These are phyloP conservation scores for Sugiyamaella lignohabitans DNA, from an alignment of 805 yeast species.

Conservation along the genomic window DNA sequence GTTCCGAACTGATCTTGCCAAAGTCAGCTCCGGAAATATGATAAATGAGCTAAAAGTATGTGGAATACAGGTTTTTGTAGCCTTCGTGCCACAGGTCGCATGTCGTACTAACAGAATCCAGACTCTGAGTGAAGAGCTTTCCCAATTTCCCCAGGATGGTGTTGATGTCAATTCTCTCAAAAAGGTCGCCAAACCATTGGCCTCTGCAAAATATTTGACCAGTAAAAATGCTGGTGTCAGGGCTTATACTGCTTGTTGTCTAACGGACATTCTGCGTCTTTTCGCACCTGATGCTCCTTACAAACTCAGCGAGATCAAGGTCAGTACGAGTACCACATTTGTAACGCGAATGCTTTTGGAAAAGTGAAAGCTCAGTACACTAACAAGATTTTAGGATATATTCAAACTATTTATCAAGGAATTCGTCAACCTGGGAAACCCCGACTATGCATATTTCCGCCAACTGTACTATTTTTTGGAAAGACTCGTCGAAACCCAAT, in stretches of 20 bases:
- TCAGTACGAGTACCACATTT: no score
- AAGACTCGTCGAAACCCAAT: slow-evolving; percentile 65
- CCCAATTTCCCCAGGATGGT: slow-evolving; percentile 54
- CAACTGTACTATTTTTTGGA: slow-evolving; percentile 63
- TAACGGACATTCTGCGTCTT: slow-evolving; percentile 67
- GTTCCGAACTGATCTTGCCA: no score
- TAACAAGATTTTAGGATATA: slow-evolving; percentile 30
- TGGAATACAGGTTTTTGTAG: no score
- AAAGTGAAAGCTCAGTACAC: background rate
- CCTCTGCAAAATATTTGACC: slow-evolving; percentile 50
- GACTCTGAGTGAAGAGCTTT: slow-evolving; percentile 43
- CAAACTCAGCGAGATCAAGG: slow-evolving; percentile 51
- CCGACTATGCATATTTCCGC: slow-evolving; percentile 52
- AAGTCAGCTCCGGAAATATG: no score
- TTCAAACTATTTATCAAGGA: slow-evolving; percentile 63
- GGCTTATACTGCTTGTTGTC: slow-evolving; percentile 62
- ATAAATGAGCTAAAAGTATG: no score
- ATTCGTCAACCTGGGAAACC: slow-evolving; percentile 44
- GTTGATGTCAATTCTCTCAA: slow-evolving; percentile 44
- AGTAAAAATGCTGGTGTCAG: slow-evolving; percentile 65
- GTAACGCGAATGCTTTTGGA: background rate
- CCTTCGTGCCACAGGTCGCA: no score
- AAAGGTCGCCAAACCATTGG: slow-evolving; percentile 44
- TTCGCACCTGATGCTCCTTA: slow-evolving; percentile 91
- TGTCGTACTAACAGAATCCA: background rate